Conservation (phyloP, 1,139 yeast species). For the Pichia cactophila region DNA sequence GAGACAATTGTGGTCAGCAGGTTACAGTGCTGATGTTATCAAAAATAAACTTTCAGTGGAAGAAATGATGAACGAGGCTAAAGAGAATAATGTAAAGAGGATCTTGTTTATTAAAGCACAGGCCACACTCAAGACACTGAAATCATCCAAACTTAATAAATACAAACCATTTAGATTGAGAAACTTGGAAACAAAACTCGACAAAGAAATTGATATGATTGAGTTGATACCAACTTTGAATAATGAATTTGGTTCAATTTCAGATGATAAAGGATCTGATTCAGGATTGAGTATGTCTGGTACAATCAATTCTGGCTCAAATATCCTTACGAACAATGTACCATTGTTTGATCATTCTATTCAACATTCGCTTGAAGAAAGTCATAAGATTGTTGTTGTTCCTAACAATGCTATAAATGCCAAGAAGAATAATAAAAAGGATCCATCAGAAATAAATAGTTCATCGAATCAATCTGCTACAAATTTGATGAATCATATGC, state of each 20-base stretch:
- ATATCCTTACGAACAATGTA: not conserved
- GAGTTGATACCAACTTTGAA: conserved; percentile 50
- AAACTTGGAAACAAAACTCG: conserved; percentile 51
- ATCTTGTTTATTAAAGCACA: conserved; percentile 66
- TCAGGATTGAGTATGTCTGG: conserved; percentile 1
- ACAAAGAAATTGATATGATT: conserved; percentile 61
- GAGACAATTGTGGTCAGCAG: conserved; percentile 59
- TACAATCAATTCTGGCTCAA: not conserved
- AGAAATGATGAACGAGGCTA: conserved; percentile 59
- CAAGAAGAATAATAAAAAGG: conserved; percentile 66
- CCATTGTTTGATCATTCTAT: not conserved
- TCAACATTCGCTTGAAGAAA: conserved; percentile 19
- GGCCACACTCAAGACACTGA: conserved; percentile 23
- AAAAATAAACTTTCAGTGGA: conserved; percentile 50
- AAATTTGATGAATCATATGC: conserved; percentile 44
- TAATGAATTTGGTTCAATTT: conserved; percentile 22
- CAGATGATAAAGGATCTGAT: conserved; percentile 1
- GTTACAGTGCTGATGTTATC: conserved; percentile 65
- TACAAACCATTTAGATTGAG: conserved; percentile 72
- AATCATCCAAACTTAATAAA: conserved; percentile 33
- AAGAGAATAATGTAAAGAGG: conserved; percentile 66
- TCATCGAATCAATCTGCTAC: conserved; percentile 58
- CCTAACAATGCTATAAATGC: conserved; percentile 66
- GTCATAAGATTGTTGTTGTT: conserved; percentile 54
- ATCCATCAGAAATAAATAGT: conserved; percentile 74